These are phyloP conservation scores for Chlorophyllum brunneum DNA, from an alignment of 768 basidiomycete species.

Conservation along the genomic window DNA sequence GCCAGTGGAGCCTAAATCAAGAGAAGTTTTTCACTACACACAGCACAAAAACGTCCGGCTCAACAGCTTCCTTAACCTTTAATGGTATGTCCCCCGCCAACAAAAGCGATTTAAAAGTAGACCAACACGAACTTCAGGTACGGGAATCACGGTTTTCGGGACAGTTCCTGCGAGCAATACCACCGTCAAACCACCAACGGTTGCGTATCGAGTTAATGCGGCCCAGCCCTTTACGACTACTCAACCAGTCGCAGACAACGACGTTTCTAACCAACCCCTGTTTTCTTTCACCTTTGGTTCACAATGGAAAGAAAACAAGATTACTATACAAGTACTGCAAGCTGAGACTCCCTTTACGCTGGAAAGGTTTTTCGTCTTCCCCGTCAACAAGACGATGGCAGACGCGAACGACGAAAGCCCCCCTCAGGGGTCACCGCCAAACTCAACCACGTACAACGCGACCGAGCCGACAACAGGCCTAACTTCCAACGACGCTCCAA, in stretches of 20 bases:
- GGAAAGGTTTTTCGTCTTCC: constrained; percentile 35
- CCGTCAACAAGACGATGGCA: constrained; percentile 14
- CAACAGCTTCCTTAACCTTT: constrained; percentile 32
- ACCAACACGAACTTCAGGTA: constrained; percentile 28
- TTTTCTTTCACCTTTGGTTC: constrained; percentile 28
- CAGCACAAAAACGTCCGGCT: constrained; percentile 27
- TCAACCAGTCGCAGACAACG: constrained; percentile 28
- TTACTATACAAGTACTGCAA: constrained; percentile 35
- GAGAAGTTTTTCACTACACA: constrained; percentile 30
- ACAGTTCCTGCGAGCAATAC: constrained; percentile 38
- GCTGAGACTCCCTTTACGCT: constrained; percentile 36
- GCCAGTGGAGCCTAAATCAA: constrained; percentile 31
- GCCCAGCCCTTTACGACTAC: constrained; percentile 28
- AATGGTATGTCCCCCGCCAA: no score
- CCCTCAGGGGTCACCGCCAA: constrained; percentile 7
- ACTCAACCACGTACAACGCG: constrained; percentile 13
- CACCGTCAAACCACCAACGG: constrained; percentile 31
- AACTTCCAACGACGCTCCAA: neutral
- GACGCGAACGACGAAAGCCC: neutral
- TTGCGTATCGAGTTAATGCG: constrained; percentile 36
- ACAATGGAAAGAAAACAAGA: constrained; percentile 26
- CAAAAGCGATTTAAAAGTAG: no score
- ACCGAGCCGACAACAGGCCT: neutral
- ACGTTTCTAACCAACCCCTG: constrained; percentile 38
- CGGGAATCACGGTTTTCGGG: constrained; percentile 42